phyloP scores from a whole-genome alignment of 2,329 filamentous ascomycete genomes.

The Mollisia scopiformis region DNA sequence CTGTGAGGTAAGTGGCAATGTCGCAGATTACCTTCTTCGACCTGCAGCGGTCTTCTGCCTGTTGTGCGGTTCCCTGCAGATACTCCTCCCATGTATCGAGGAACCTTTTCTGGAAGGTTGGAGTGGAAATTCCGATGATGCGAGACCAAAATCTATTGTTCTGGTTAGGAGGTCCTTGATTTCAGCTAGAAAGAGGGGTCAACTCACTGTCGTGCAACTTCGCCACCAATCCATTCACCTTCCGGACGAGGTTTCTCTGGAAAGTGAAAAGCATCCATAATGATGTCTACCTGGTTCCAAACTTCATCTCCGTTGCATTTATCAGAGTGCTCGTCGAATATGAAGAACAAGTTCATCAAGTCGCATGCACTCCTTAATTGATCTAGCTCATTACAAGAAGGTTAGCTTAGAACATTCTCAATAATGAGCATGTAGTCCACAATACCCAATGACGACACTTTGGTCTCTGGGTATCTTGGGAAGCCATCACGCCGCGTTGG shows the following conservation, averaged over 20 bases:
- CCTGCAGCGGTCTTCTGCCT: constrained; percentile 3
- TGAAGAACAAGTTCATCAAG: constrained; percentile 9
- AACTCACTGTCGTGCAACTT: constrained; percentile 9
- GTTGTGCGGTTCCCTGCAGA: constrained; percentile 6
- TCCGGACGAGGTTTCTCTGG: background rate
- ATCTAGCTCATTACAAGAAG: background rate
- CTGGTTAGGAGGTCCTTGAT: background rate
- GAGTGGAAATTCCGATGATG: background rate
- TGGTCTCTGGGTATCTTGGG: no score
- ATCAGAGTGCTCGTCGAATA: constrained; percentile 10
- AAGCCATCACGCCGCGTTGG: no score
- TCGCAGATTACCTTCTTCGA: constrained; percentile 4
- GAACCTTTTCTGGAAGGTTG: constrained; percentile 5
- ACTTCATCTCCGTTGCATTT: constrained; percentile 1
- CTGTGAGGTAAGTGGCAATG: constrained; percentile 2
- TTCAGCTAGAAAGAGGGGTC: background rate
- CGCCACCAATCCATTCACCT: constrained; percentile 7
- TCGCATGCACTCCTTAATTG: constrained; percentile 6
- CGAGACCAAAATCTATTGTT: constrained; percentile 6
- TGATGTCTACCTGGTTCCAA: constrained; percentile 2
- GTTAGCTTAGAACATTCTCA: background rate
- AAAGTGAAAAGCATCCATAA: constrained; percentile 4
- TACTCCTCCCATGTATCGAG: constrained; percentile 8
- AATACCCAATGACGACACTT: no score
- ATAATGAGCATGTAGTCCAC: no score